Conservation (phyloP, 2,329 filamentous ascomycete genomes). For the Drechslera avenae region DNA sequence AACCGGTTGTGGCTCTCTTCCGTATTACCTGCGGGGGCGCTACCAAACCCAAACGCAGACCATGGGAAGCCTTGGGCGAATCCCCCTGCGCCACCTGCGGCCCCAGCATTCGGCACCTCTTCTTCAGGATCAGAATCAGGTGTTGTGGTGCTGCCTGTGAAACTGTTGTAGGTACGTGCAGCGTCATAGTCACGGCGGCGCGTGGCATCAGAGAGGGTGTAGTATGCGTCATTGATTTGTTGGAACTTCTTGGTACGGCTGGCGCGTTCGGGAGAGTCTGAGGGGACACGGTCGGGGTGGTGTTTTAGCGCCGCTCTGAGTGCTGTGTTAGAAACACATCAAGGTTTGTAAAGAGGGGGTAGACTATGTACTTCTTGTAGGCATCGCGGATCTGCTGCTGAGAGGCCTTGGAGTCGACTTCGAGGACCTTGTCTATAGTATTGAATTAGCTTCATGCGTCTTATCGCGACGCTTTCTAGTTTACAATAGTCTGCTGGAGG, state of each 20-base stretch:
- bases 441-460: background rate
- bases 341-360: background rate
- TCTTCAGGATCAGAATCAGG: constrained; percentile 56
- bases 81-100: constrained; percentile 4
- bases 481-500: constrained; percentile 36
- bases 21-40: constrained; percentile 49
- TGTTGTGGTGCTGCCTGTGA: constrained; percentile 50
- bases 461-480: background rate
- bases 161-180: constrained; percentile 64
- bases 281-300: constrained; percentile 87
- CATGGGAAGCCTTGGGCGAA: constrained; percentile 68
- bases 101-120: constrained; percentile 50
- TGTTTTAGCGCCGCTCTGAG: constrained; percentile 82
- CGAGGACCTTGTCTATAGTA: constrained; percentile 56
- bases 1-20: constrained; percentile 60
- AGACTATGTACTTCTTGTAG: constrained; percentile 77
- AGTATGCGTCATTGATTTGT: constrained; percentile 91
- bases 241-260: constrained; percentile 87
- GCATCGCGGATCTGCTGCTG: constrained; percentile 87
- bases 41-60: constrained; percentile 70
- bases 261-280: constrained; percentile 80
- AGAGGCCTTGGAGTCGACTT: constrained; percentile 73
- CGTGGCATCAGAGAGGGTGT: constrained; percentile 78
- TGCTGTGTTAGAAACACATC: constrained; percentile 6
- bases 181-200: constrained; percentile 85